Evolutionary conservation across 768 basidiomycete genomes (phyloP), one percentile per base, ranked within the genome.

Genomic region (Fomitopsis pulvina): DNA sequence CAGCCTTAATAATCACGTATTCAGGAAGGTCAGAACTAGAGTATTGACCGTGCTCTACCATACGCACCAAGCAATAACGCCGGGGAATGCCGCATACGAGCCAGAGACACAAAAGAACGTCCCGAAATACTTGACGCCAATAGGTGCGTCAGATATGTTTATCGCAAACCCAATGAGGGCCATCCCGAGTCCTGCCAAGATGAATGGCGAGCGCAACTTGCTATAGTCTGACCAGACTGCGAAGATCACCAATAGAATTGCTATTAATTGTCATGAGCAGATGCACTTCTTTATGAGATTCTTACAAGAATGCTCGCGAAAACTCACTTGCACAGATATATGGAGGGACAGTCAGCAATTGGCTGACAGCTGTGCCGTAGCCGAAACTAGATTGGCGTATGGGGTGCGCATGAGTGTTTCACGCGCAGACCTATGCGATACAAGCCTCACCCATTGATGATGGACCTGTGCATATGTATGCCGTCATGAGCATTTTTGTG

Each of bases 31-130:
- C 4, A 32, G 21, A 34, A 25, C 29, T 30, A 30, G 7, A 45
- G 29, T 45, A 47, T 22, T 6, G 9, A 18, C 30, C 8, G 29
- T 14, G 8, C 14, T 8, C 29, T 16, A 28, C 6, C 5, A 6
- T 12, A 37, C 51, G 3, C 14, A 57, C 84, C 85, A 87, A 21
- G 79, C 71, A 12, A 83, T 66, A 1, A 81, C 61, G 10, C 79
- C 82, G 10, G 86, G 82, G 52, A 81, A 72, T 0, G 72, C 67
- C 0, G 78, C 72, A 53, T 82, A 86, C 38, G 72, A 72, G n/a
- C 86, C 86, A 0, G 71, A 69, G 8, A 86, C 82, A 22, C 76
- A 73, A 48, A 87, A 76, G 70, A 81, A 88, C 0, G 79, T 84
- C 1, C 83, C 85, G 54, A 85, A 83, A 61, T 87, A 87, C 63